Conservation (phyloP, 352 stramenopile genomes). For the Poterioochromonas sp. region DNA sequence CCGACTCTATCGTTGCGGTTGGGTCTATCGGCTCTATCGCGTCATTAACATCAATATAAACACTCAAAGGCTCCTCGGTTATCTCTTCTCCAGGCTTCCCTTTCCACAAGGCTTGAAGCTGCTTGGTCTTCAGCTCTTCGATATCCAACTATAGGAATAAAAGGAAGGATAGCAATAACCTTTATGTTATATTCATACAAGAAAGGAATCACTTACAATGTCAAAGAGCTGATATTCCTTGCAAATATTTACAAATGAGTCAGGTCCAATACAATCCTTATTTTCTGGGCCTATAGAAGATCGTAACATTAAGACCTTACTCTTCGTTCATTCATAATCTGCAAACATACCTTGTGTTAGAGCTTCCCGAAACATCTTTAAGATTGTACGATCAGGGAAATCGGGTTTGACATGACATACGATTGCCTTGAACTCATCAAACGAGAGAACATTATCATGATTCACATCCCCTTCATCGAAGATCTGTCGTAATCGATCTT, state of each 20-base stretch:
- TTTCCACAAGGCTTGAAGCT: not conserved
- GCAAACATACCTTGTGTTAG: not conserved
- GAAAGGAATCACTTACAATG: not conserved
- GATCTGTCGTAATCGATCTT: not conserved
- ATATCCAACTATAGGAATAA: not conserved
- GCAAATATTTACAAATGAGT: not conserved
- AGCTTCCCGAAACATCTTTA: slow-evolving; percentile 8
- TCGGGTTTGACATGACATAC: not conserved
- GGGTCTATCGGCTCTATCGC: too few species aligned
- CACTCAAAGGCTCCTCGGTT: too few species aligned
- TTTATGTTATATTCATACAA: not conserved
- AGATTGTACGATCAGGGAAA: not conserved
- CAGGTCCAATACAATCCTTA: not conserved
- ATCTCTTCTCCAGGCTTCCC: too few species aligned
- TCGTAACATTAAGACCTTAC: not conserved
- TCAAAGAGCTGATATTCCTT: not conserved
- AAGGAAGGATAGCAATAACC: not conserved
- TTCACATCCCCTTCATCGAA: slow-evolving; percentile 13
- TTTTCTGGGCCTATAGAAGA: not conserved
- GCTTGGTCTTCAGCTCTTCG: not conserved
- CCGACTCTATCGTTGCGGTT: too few species aligned
- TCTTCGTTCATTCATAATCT: not conserved
- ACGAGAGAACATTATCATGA: not conserved
- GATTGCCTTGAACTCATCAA: slow-evolving; percentile 13
- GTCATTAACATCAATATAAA: too few species aligned